Percentiles rank a stretch among this genome's conserved stretches.
These are phyloP conservation scores for Podaxis sp. DNA, from an alignment of 768 basidiomycete genomes.

Conservation along the genomic window DNA sequence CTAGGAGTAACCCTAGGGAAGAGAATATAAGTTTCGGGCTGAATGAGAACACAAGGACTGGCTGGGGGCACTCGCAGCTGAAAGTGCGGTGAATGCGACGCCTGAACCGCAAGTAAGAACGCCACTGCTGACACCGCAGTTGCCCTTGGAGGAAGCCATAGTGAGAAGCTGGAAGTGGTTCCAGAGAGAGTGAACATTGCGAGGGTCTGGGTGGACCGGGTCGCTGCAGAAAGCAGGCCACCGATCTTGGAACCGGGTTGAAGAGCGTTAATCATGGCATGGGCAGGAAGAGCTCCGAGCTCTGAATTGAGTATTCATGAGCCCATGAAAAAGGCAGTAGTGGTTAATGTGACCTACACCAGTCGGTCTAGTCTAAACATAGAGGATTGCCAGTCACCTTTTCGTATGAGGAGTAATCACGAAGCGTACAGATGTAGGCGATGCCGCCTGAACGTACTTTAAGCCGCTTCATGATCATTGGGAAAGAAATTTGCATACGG, in stretches of 20 bases:
- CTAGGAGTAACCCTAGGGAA: neutral
- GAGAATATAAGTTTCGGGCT: neutral
- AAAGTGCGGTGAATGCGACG: neutral
- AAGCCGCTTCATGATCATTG: neutral
- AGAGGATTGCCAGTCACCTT: neutral
- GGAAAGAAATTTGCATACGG: neutral
- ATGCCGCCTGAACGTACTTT: neutral
- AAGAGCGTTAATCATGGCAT: neutral
- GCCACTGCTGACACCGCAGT: neutral
- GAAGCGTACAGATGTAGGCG: neutral
- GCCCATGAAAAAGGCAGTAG: neutral
- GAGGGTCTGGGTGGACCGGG: neutral
- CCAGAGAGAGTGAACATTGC: neutral
- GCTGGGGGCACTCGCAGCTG: neutral
- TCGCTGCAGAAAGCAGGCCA: neutral
- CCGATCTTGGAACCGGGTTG: neutral
- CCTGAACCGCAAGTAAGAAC: neutral
- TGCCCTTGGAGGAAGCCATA: neutral
- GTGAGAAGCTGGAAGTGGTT: neutral
- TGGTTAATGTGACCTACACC: neutral
- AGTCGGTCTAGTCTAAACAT: neutral
- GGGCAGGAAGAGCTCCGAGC: neutral
- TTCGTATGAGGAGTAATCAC: neutral
- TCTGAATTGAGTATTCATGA: neutral
- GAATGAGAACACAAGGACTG: neutral